Base-by-base conservation (phyloP, 805 yeast genomes). In the Pichia nanzhaoensis region DNA sequence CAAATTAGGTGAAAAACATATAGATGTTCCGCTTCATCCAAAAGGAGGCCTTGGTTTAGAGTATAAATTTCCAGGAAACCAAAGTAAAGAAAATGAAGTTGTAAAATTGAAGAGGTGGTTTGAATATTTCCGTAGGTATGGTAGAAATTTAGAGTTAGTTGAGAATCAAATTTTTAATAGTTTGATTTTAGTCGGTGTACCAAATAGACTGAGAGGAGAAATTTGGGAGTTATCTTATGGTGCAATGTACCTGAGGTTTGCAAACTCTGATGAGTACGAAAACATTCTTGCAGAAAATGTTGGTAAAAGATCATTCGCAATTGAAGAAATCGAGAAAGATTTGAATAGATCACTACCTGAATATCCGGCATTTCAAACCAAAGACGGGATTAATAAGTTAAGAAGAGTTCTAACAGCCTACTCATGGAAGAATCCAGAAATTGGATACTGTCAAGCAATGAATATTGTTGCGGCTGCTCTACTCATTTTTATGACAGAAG, bases 381-480 rank as follows among this genome's bases (percentile, higher is more conserved):
- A 74, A 5, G 95, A 86, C 56, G 99, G 99, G 6, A 90, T 93
- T 37, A 76, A 72, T 41, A 71, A 96, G 44, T 71, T 93, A 39
- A 73, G 99, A 50, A 74, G 95, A 49, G 98, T 93, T 0, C 71
- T 93, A 47, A 84, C 95, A 0, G 96, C 96, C 0, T 93, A 90
- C 58, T 86, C 96, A 0, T 93, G 98, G 97, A 86, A 84, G 52
- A 89, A 90, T 60, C 96, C 96, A 0, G 96, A 91, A 35, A 87
- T 93, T 21, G 99, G 99, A 0, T 93, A 93, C 63, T 93, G 99
- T 61, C 99, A 93, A 64, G 99, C 98, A 1, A 93, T 95, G 99
- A 93, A 93, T 60, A 93, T 93, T 42, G 89, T 85, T 8, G 80
- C 78, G 2, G 95, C 95, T 1, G 90, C 87, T 0, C 62, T 85